Evolutionary conservation across 2,329 filamentous ascomycete genomes (phyloP), one percentile per base, ranked within the genome.

Genomic region (Aureobasidium melanogenum): DNA sequence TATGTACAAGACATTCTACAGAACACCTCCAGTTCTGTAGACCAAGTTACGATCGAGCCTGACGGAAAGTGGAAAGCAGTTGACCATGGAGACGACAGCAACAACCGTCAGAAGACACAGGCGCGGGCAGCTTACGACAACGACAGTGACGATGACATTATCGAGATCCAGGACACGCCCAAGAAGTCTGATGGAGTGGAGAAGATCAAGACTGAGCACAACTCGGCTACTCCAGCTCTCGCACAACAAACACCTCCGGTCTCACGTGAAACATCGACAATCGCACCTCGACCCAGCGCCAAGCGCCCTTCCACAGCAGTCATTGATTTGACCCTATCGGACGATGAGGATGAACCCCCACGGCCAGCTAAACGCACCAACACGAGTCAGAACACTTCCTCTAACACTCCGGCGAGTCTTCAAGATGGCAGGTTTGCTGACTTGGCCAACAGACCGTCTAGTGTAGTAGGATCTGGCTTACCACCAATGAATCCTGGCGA

Each of bases 1-100:
- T 96, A 96, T 71, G 91, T 96, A 17, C 85, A 88, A 69, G 88
- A 96, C 65, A 97, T 99, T 60, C 77, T 99, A 28, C 79, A 83
- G 61, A 85, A 83, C 36, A 96, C 93, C 0, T 76, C 86, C 0
- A 80, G 79, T 43, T 85, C 83, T 22, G 79, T 87, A 0, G 91
- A 97, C 61, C 89, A 96, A 67, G 91, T 97, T 28, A 92, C 87
- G 0, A 90, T 99, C 44, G 90, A 97, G 68, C 91, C 93, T 1
- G 82, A 91, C 66, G 94, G 93, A 2, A 79, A 81, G 66, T 99
- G 94, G 94, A 78, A 80, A 26, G 73, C 74, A 50, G 75, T 75
- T 44, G 76, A 73, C 36, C 74, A 78, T 34, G 75, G 76, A n/a
- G 67, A 74, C 28, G 68, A 75, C 36, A 69, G 71, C 17, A 70